phyloP scores from a whole-genome alignment of 176 grass and related monocot species.

The Rhynchospora breviuscula region DNA sequence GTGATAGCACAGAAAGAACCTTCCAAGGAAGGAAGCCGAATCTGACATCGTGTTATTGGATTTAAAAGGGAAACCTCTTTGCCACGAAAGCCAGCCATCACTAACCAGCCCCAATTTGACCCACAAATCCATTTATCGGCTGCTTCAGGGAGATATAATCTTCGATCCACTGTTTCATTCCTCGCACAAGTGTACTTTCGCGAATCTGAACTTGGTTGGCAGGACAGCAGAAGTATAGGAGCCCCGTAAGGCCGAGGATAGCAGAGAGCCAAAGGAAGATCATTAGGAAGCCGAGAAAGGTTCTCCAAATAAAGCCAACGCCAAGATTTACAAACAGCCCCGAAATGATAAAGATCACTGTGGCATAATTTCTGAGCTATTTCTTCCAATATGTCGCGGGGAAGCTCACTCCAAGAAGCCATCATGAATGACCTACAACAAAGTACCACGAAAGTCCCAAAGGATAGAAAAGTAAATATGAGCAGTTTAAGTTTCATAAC shows the following conservation, averaged over 20 bases:
- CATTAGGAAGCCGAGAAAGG: background rate
- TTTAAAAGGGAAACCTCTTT: slow-evolving; percentile 17
- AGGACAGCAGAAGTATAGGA: slow-evolving; percentile 15
- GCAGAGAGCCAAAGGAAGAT: background rate
- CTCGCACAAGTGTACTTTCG: slow-evolving; percentile 2
- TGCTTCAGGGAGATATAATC: slow-evolving; percentile 18
- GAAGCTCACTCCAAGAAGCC: slow-evolving; percentile 11
- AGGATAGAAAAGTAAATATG: background rate
- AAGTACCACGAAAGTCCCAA: too few relatives aligned
- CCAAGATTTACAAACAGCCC: slow-evolving; percentile 12
- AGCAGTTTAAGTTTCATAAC: background rate
- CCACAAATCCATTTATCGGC: slow-evolving; percentile 29
- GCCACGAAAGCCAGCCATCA: background rate
- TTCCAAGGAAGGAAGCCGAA: slow-evolving; percentile 23
- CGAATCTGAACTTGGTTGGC: slow-evolving; percentile 19
- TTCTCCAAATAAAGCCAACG: slow-evolving; percentile 6
- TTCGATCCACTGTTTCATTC: background rate
- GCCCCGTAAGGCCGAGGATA: background rate
- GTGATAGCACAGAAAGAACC: background rate
- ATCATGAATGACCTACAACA: background rate
- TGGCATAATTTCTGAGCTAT: background rate
- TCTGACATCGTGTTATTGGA: slow-evolving; percentile 27
- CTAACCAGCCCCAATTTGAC: slow-evolving; percentile 20
- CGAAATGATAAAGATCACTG: slow-evolving; percentile 10
- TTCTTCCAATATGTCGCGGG: slow-evolving; percentile 7